phyloP scores from a whole-genome alignment of 2,329 filamentous ascomycete species.

The Furcasterigmium sp. region DNA sequence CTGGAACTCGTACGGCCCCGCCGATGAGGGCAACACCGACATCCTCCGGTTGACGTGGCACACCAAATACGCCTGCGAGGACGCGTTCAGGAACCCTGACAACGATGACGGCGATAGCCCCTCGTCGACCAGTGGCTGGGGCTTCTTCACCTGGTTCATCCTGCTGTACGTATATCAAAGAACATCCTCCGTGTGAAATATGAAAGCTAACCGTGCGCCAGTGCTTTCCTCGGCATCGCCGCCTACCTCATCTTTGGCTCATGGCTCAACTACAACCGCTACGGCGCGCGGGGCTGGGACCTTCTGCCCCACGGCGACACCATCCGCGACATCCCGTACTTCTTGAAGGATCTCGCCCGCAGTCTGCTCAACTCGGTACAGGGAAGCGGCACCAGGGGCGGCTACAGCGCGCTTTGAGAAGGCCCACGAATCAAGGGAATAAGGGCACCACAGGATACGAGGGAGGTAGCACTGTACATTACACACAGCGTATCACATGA shows the following conservation, averaged over 20 bases:
- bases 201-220: conserved; percentile 30
- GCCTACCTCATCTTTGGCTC: conserved; percentile 96
- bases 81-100: conserved; percentile 26
- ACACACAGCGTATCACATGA: too few relatives aligned
- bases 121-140: conserved; percentile 60
- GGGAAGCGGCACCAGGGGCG: conserved; percentile 76
- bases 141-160: conserved; percentile 96
- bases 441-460: too few relatives aligned
- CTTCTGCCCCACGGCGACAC: conserved; percentile 88
- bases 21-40: conserved; percentile 50
- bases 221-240: conserved; percentile 77
- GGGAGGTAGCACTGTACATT: too few relatives aligned
- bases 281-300: conserved; percentile 93
- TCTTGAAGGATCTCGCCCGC: conserved; percentile 82
- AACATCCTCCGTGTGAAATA: too few relatives aligned
- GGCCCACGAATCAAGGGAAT: background rate
- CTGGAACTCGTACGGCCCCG: conserved; percentile 67
- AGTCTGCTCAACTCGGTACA: conserved; percentile 79
- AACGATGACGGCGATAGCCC: conserved; percentile 40
- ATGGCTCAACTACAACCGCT: conserved; percentile 98
- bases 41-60: conserved; percentile 76
- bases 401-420: conserved; percentile 83
- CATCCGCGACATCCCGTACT: conserved; percentile 85
- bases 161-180: conserved; percentile 89
- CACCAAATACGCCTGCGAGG: conserved; percentile 82